phyloP scores from a whole-genome alignment of 805 yeast species.

The Nakazawaea ernobii region DNA sequence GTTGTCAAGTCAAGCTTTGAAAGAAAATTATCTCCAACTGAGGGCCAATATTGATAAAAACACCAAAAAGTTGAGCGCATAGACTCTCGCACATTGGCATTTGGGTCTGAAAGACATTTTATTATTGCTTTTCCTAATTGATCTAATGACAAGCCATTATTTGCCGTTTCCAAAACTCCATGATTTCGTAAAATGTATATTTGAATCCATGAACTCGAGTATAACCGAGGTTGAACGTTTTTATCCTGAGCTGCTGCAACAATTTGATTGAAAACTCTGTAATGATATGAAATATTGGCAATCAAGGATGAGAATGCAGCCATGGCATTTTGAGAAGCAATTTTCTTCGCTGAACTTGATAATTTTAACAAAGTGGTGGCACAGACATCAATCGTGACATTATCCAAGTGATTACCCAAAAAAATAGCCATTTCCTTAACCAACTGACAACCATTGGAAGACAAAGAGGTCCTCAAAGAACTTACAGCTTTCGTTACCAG shows the following conservation, averaged over 20 bases:
- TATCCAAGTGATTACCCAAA: slow-evolving; percentile 35
- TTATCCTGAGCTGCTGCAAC: slow-evolving; percentile 56
- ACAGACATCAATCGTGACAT: slow-evolving; percentile 41
- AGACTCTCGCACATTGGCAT: slow-evolving; percentile 70
- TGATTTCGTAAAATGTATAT: slow-evolving; percentile 51
- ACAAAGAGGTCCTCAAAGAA: slow-evolving; percentile 81
- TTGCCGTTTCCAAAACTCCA: slow-evolving; percentile 23
- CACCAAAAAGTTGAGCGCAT: slow-evolving; percentile 76
- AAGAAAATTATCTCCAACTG: slow-evolving; percentile 35
- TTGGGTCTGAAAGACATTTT: slow-evolving; percentile 72
- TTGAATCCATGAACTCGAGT: slow-evolving; percentile 66
- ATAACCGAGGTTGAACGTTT: slow-evolving; percentile 63
- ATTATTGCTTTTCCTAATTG: slow-evolving; percentile 43
- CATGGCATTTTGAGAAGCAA: slow-evolving; percentile 55
- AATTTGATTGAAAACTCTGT: slow-evolving; percentile 46
- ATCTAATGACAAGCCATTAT: slow-evolving; percentile 27
- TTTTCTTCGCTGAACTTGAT: slow-evolving; percentile 55
- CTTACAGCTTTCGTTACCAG: slow-evolving; percentile 59
- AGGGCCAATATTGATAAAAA: slow-evolving; percentile 48
- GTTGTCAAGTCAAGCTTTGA: slow-evolving; percentile 36
- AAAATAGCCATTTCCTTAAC: slow-evolving; percentile 58
- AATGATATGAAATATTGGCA: slow-evolving; percentile 46
- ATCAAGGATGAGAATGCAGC: slow-evolving; percentile 51
- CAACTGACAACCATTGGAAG: slow-evolving; percentile 68
- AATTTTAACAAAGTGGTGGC: slow-evolving; percentile 44